Conservation (phyloP, 2,329 filamentous ascomycete genomes). For the Metarhizium guizhouense region DNA sequence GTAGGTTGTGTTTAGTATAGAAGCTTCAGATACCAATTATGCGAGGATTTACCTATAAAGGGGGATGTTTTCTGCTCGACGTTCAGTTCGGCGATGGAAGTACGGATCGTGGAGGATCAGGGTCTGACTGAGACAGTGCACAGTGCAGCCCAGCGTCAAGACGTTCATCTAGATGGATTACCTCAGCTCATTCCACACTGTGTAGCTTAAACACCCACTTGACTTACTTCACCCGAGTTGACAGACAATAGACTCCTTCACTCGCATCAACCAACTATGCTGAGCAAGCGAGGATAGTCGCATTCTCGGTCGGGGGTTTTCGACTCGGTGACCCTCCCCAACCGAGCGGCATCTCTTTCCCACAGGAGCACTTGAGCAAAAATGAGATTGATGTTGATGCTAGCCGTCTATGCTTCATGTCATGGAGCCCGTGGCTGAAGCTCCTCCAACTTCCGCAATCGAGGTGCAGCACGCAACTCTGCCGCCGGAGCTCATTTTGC, state of each 20-base stretch:
- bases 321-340: not conserved
- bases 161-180: too few species aligned
- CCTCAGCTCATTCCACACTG: too few species aligned
- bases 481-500: constrained; percentile 25
- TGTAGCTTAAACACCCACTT: not conserved
- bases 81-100: too few species aligned
- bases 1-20: not conserved
- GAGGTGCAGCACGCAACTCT: constrained; percentile 11
- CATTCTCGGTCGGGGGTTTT: too few species aligned
- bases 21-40: not conserved
- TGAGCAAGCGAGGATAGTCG: not conserved
- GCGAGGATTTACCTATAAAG: not conserved
- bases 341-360: not conserved
- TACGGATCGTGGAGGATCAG: too few species aligned
- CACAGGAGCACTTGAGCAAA: too few species aligned
- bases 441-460: not conserved
- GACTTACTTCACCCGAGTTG: not conserved
- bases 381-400: not conserved
- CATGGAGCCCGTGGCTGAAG: not conserved
- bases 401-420: not conserved
- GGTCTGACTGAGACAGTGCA: too few species aligned
- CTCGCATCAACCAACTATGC: not conserved
- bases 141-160: too few species aligned
- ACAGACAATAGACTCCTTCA: not conserved
- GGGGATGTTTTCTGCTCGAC: too few species aligned